phyloP scores from a whole-genome alignment of 1,139 yeast species.

The Ogataea hybrid region DNA sequence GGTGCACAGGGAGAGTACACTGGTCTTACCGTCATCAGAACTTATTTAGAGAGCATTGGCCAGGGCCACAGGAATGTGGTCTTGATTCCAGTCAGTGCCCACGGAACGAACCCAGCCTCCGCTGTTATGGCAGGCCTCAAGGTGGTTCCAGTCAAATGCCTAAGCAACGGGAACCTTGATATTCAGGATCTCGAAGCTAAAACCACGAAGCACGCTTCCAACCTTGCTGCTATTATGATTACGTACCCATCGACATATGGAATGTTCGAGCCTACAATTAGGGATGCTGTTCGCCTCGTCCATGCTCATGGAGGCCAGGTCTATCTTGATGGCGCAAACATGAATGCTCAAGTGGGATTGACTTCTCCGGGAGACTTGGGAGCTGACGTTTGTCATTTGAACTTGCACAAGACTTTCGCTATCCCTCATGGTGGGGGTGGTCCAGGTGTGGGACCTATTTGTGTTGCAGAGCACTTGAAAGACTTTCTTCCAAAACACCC shows the following conservation, averaged over 20 bases:
- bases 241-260: constrained; percentile 98
- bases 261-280: constrained; percentile 89
- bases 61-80: constrained; percentile 79
- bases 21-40: constrained; percentile 82
- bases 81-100: constrained; percentile 95
- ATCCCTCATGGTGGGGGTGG: constrained; percentile 99
- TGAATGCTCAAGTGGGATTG: constrained; percentile 98
- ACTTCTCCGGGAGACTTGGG: constrained; percentile 98
- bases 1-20: constrained; percentile 99
- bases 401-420: constrained; percentile 95
- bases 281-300: constrained; percentile 77
- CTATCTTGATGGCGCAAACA: constrained; percentile 96
- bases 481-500: constrained; percentile 84
- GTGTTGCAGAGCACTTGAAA: constrained; percentile 80
- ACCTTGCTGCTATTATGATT: constrained; percentile 89
- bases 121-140: constrained; percentile 97
- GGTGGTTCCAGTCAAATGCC: constrained; percentile 90
- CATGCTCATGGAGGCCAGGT: constrained; percentile 92
- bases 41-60: constrained; percentile 72
- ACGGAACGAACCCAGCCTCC: constrained; percentile 98
- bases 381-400: constrained; percentile 98
- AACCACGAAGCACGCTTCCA: constrained; percentile 65
- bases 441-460: constrained; percentile 98
- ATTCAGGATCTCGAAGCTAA: constrained; percentile 69
- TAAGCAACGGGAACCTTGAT: constrained; percentile 82